Base-by-base conservation (phyloP, 164 flowering plant genomes). In the Sextonia rubra region DNA sequence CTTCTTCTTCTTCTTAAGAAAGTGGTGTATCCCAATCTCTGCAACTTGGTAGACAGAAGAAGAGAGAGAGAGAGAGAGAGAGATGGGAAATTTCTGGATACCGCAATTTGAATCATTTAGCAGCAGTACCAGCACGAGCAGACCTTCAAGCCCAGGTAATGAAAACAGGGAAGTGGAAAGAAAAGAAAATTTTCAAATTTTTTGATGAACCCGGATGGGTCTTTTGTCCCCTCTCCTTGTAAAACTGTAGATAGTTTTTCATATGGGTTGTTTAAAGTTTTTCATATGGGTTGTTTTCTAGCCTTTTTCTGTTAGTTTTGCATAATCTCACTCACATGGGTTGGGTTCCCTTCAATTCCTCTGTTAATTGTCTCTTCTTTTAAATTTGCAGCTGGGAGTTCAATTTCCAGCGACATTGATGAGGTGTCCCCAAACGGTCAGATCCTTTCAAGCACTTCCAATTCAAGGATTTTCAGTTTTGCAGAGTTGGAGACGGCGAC, bases 401-500 rank as follows among this genome's bases (percentile, higher is more conserved):
- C 4, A 8, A 4, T 11, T 15, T 29, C 14, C 6, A 29, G 37
- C 44, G 4, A 44, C 37, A 3, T 26, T 20, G 88, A 78, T 0
- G 85, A 79, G 76, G 74, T 30, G 14, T 69, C 22, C 49, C 72
- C 80, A n/a, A 49, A 78, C 11, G 91, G 93, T 18, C 80, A 79
- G 29, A 80, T 88, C 12, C 74, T 90, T 65, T 77, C 82, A 5
- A 32, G 3, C 5, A 63, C 77, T 3, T 85, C 90, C 17, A 83
- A 81, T 72, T 72, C 90, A 77, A 91, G 77, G 71, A 72, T 73
- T 8, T 90, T 79, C 83, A 86, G 60, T 18, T 90, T 83, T 75
- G 66, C 83, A 0, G 93, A 91, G 56, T 62, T 91, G 76, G 88
- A 76, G 71, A 55, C 14, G 15, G 88, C 87, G 0, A 88, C 93